phyloP scores from a whole-genome alignment of 257 asterid species.

The Leptodermis oblonga region DNA sequence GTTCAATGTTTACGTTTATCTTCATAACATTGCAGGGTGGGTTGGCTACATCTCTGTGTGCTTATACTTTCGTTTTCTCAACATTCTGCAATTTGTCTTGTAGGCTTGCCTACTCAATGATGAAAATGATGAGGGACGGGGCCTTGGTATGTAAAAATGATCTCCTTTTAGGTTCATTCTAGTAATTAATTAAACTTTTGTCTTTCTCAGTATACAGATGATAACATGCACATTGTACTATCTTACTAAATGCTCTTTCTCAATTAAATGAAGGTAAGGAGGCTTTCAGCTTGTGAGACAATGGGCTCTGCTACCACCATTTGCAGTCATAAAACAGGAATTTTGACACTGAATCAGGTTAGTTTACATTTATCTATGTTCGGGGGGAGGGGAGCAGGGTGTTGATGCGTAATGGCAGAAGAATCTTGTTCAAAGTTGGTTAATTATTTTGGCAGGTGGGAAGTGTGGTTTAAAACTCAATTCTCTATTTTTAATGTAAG shows the following conservation, averaged over 20 bases:
- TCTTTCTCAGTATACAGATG: neutral
- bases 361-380: neutral
- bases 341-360: constrained; percentile 89
- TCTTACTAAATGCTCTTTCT: constrained; percentile 12
- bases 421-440: neutral
- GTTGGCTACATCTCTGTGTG: neutral
- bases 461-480: neutral
- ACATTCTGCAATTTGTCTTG: constrained; percentile 15
- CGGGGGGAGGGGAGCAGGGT: neutral
- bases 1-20: neutral
- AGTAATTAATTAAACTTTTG: neutral
- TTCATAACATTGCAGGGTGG: neutral
- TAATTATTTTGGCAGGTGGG: neutral
- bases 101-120: constrained; percentile 99
- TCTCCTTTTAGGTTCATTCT: constrained; percentile 4
- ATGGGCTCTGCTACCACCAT: constrained; percentile 99
- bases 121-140: constrained; percentile 98
- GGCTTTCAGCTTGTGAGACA: constrained; percentile 98
- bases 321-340: constrained; percentile 97
- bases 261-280: constrained; percentile 63
- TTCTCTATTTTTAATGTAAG: neutral
- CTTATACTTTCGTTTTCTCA: neutral
- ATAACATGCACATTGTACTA: neutral
- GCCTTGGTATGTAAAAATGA: constrained; percentile 66
- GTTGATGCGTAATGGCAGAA: neutral